Conservation (phyloP, 2,329 filamentous ascomycete species). For the Drechslerella coelobrocha region DNA sequence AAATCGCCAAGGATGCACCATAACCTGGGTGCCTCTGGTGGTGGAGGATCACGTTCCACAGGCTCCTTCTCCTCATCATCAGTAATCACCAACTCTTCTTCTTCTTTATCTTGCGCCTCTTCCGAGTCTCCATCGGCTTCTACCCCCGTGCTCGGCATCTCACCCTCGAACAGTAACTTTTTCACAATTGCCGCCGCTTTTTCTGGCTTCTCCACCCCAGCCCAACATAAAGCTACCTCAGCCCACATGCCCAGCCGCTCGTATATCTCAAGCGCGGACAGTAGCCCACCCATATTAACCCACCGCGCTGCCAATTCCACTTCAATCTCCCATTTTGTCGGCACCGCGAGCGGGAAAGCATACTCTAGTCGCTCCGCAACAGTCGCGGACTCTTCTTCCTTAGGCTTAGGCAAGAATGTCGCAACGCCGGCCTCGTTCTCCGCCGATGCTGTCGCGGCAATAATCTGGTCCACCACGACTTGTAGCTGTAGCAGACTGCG, state of each 20-base stretch:
- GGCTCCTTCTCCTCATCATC: constrained; percentile 63
- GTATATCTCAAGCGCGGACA: constrained; percentile 94
- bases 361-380: constrained; percentile 79
- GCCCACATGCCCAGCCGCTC: constrained; percentile 92
- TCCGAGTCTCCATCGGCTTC: constrained; percentile 62
- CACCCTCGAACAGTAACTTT: constrained; percentile 74
- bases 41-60: constrained; percentile 68
- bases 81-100: constrained; percentile 65
- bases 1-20: constrained; percentile 95
- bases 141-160: constrained; percentile 56
- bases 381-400: constrained; percentile 79
- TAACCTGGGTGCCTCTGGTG: constrained; percentile 81
- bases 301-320: constrained; percentile 92
- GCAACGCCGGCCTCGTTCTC: constrained; percentile 59
- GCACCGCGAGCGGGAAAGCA: constrained; percentile 81
- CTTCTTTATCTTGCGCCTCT: constrained; percentile 62
- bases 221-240: constrained; percentile 89
- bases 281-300: constrained; percentile 83
- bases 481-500: constrained; percentile 90
- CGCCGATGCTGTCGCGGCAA: constrained; percentile 75
- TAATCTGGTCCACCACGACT: constrained; percentile 91
- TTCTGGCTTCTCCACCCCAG: constrained; percentile 77
- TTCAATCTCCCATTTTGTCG: constrained; percentile 91
- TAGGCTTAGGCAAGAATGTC: constrained; percentile 61
- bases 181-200: constrained; percentile 80